Percentiles rank a stretch among this genome's conserved stretches.
Conservation (phyloP, 169 alveolate species). For the Plasmodium relictum region DNA sequence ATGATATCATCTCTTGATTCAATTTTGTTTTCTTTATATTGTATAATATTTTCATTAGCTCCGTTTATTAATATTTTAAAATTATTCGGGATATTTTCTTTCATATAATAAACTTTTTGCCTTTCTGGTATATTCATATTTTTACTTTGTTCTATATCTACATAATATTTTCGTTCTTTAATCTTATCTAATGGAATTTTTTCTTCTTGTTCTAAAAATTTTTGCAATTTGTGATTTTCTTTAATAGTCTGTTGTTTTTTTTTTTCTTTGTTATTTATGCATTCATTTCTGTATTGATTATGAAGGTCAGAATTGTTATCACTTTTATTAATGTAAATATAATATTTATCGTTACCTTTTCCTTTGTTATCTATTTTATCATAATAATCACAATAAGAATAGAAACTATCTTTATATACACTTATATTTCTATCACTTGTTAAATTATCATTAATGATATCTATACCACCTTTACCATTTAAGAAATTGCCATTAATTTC, state of each 20-base stretch:
- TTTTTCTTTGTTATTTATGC: not conserved
- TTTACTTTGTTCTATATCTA: not conserved
- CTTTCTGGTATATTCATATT: not conserved
- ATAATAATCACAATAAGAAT: not conserved
- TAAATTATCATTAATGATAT: not conserved
- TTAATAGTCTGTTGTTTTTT: not conserved
- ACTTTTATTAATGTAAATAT: not conserved
- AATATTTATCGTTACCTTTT: not conserved
- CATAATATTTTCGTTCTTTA: not conserved
- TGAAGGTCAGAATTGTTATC: not conserved
- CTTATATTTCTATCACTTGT: not conserved
- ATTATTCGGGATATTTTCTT: not conserved
- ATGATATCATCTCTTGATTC: not conserved
- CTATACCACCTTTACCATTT: not conserved
- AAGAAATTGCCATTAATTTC: not conserved
- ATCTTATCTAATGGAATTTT: conserved; percentile 40
- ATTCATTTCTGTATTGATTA: not conserved
- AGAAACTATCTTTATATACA: not conserved
- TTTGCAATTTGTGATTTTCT: not conserved
- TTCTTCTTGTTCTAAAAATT: conserved; percentile 15
- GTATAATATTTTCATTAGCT: conserved; percentile 9
- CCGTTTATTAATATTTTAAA: conserved; percentile 40
- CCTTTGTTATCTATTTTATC: not conserved
- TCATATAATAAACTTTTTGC: not conserved
- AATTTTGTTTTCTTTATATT: conserved; percentile 13